Conservation (phyloP, 495 filamentous ascomycete species). For the Amorphotheca resinae region DNA sequence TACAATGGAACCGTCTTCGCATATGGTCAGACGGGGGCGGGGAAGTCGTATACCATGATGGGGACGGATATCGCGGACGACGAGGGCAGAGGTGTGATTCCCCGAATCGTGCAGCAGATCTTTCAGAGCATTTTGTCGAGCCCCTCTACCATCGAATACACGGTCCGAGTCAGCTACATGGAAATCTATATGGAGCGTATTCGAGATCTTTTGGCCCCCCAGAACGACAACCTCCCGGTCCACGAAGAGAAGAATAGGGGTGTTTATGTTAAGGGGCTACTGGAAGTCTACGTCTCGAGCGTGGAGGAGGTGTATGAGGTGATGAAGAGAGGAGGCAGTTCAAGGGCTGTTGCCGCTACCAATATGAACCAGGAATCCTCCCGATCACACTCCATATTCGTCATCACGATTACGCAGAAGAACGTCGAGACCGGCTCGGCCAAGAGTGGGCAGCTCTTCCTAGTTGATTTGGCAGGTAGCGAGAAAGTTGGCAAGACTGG, state of each 20-base stretch:
- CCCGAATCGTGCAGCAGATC: conserved; percentile 94
- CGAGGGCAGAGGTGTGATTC: conserved; percentile 81
- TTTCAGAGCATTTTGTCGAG: conserved; percentile 87
- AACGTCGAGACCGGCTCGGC: conserved; percentile 93
- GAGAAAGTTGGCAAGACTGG: conserved; percentile 99
- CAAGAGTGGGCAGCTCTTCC: conserved; percentile 91
- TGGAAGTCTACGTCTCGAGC: conserved; percentile 92
- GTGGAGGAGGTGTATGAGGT: conserved; percentile 95
- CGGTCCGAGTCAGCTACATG: conserved; percentile 96
- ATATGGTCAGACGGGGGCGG: conserved; percentile 95
- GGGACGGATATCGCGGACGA: conserved; percentile 91
- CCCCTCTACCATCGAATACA: conserved; percentile 92
- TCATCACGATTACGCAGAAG: conserved; percentile 94
- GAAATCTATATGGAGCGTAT: conserved; percentile 99
- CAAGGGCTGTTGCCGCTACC: conserved; percentile 90
- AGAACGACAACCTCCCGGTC: conserved; percentile 90
- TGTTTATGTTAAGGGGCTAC: conserved; percentile 91
- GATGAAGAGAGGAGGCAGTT: conserved; percentile 81
- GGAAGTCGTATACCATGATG: conserved; percentile 99
- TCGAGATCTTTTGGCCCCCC: conserved; percentile 78
- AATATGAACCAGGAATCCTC: conserved; percentile 99
- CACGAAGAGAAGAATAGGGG: conserved; percentile 95
- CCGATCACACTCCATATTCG: conserved; percentile 96
- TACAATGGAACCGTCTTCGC: conserved; percentile 99
- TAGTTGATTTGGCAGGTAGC: conserved; percentile 94